A percentile compares a stretch with the other conserved stretches of the same genome.
These are phyloP conservation scores for Pogostemon cablin DNA, from an alignment of 257 asterid species.

Conservation along the genomic window DNA sequence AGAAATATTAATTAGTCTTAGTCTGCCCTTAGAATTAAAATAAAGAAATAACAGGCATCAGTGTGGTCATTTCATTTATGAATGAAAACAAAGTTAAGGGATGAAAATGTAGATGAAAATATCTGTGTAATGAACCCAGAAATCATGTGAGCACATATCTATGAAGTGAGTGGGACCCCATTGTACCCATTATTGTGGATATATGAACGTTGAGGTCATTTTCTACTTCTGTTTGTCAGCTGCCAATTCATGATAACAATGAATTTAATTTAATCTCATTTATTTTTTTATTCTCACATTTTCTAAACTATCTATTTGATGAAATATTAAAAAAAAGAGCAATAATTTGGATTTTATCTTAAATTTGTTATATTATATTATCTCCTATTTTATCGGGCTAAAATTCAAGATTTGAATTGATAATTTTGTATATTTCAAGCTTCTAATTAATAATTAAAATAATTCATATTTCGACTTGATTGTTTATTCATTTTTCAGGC, in stretches of 20 bases:
- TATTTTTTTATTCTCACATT: not conserved
- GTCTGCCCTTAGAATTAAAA: too few species aligned
- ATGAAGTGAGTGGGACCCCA: not conserved
- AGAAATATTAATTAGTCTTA: too few species aligned
- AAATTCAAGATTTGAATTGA: too few species aligned
- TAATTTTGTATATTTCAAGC: too few species aligned
- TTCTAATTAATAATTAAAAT: too few species aligned
- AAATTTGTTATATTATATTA: too few species aligned
- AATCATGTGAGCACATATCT: slow-evolving; percentile 29
- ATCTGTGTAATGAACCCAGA: slow-evolving; percentile 8
- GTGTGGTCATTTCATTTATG: not conserved
- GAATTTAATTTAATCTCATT: not conserved
- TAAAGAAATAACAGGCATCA: not conserved
- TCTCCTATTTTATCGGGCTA: too few species aligned
- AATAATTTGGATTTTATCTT: too few species aligned
- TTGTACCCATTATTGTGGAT: slow-evolving; percentile 18
- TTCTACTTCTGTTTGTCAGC: slow-evolving; percentile 20
- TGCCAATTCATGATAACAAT: slow-evolving; percentile 17
- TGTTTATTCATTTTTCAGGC: too few species aligned
- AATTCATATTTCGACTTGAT: too few species aligned
- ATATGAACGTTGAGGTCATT: slow-evolving; percentile 32
- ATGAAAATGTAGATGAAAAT: slow-evolving; percentile 5
- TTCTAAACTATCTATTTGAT: not conserved
- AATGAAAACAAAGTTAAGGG: not conserved
- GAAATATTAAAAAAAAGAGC: too few species aligned